phyloP scores from a whole-genome alignment of 495 filamentous ascomycete genomes.

The Penicillium alfredii region DNA sequence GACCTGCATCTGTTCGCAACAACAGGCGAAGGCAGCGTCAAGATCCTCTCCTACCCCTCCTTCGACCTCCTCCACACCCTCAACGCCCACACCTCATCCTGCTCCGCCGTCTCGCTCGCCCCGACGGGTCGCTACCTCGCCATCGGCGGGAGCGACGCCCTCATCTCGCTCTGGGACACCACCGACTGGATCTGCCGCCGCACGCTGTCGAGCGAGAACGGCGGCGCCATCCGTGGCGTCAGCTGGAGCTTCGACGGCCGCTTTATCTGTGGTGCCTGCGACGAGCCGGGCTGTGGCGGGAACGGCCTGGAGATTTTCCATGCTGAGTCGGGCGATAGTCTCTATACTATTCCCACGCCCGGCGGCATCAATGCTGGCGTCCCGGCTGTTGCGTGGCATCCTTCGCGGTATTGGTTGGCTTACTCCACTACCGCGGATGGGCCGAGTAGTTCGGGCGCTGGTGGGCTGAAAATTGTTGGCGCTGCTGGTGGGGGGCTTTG shows the following conservation, averaged over 20 bases:
- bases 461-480: slow-evolving; percentile 78
- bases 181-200: slow-evolving; percentile 83
- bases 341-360: slow-evolving; percentile 69
- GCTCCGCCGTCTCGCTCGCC: slow-evolving; percentile 62
- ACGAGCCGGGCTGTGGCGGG: slow-evolving; percentile 52
- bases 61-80: slow-evolving; percentile 53
- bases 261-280: slow-evolving; percentile 77
- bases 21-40: slow-evolving; percentile 73
- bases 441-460: slow-evolving; percentile 62
- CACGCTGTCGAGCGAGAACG: slow-evolving; percentile 64
- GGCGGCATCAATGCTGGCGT: slow-evolving; percentile 42
- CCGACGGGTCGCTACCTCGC: slow-evolving; percentile 78
- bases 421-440: slow-evolving; percentile 79
- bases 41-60: slow-evolving; percentile 64
- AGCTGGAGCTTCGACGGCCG: slow-evolving; percentile 90
- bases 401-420: slow-evolving; percentile 79
- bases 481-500: slow-evolving; percentile 39
- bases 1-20: slow-evolving; percentile 63
- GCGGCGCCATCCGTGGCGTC: slow-evolving; percentile 75
- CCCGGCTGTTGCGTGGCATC: slow-evolving; percentile 82
- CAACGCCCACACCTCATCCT: slow-evolving; percentile 78
- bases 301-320: slow-evolving; percentile 69
- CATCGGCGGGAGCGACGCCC: slow-evolving; percentile 80
- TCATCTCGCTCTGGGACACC: slow-evolving; percentile 89
- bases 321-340: slow-evolving; percentile 79